phyloP scores from a whole-genome alignment of 108 stramenopile genomes.

The Schizochytrium sp. region DNA sequence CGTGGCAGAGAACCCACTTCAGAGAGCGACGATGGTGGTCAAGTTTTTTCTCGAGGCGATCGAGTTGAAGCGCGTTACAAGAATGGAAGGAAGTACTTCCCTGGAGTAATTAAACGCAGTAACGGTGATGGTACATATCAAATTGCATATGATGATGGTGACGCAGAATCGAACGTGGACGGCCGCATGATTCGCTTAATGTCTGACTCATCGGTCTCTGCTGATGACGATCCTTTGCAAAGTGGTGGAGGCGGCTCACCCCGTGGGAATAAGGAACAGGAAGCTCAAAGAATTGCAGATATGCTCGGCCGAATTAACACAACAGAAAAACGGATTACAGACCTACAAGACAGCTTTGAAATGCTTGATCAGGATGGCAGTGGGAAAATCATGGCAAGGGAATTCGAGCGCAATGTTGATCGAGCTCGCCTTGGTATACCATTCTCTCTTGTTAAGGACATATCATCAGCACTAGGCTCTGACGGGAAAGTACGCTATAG shows the following conservation, averaged over 20 bases:
- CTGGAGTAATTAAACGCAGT: conserved; percentile 65
- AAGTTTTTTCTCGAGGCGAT: conserved; percentile 62
- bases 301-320: conserved; percentile 26
- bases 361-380: conserved; percentile 65
- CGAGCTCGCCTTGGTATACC: conserved; percentile 1
- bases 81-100: conserved; percentile 67
- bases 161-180: conserved; percentile 68
- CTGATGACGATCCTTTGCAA: too few relatives aligned
- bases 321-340: conserved; percentile 5
- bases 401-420: conserved; percentile 48
- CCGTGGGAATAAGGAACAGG: conserved; percentile 44
- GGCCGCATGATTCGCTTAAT: conserved; percentile 62
- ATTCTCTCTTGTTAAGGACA: conserved; percentile 9
- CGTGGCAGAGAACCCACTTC: neutral
- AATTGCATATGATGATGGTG: conserved; percentile 76
- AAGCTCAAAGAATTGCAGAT: conserved; percentile 59
- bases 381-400: neutral
- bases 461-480: neutral
- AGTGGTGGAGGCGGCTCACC: conserved; percentile 55
- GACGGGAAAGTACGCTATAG: neutral
- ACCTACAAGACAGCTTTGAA: conserved; percentile 61
- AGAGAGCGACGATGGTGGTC: neutral
- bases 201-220: conserved; percentile 20
- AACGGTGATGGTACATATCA: conserved; percentile 74
- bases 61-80: conserved; percentile 73